Percentiles rank a stretch among this genome's conserved stretches.
Evolutionary conservation across 2,329 filamentous ascomycete species (phyloP).

Genomic region (Pseudogymnoascus sp.): DNA sequence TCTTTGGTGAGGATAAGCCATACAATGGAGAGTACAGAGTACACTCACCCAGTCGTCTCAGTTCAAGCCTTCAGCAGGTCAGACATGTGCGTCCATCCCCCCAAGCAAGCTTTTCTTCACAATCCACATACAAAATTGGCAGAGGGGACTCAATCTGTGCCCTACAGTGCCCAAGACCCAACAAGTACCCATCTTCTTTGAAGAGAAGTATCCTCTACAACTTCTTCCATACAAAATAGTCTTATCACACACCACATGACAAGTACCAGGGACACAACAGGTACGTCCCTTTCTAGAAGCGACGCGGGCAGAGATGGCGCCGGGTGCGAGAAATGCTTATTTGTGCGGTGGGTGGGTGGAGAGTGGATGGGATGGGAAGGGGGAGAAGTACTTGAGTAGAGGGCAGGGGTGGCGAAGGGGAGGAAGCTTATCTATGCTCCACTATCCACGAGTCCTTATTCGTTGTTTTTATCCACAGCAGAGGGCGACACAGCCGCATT

Average conservation of each 20-base stretch:
- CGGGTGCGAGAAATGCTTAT: background rate
- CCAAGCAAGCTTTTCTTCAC: too few species aligned
- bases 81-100: too few species aligned
- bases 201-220: background rate
- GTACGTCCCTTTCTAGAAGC: background rate
- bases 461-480: too few species aligned
- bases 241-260: background rate
- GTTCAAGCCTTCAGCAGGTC: background rate
- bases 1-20: background rate
- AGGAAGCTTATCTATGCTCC: background rate
- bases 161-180: too few species aligned
- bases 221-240: background rate
- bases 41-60: background rate
- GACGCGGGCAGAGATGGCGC: background rate
- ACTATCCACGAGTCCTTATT: too few species aligned
- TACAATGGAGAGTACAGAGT: background rate
- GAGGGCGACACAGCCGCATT: too few species aligned
- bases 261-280: background rate
- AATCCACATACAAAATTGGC: too few species aligned
- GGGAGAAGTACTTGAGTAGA: too few species aligned
- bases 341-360: background rate
- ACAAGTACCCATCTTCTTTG: too few species aligned
- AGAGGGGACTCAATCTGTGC: too few species aligned
- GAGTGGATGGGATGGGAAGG: background rate
- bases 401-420: too few species aligned